Conservation (phyloP, 2,329 filamentous ascomycete species). For the Verticillium zaregamsianum region DNA sequence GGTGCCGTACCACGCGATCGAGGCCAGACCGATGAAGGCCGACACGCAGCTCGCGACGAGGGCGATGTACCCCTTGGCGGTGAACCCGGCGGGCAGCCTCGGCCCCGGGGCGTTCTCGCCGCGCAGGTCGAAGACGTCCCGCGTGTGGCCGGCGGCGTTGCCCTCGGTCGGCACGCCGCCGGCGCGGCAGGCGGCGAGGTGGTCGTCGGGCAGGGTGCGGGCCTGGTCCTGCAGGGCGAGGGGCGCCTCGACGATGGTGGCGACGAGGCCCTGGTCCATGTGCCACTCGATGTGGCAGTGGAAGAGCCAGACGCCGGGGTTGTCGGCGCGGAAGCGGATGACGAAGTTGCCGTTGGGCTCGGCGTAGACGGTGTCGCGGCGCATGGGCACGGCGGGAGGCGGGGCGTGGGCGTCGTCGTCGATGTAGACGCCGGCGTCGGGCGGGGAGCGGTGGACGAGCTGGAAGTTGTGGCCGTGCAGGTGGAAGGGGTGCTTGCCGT, state of each 20-base stretch:
- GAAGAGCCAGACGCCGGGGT: constrained; percentile 42
- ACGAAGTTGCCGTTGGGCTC: constrained; percentile 43
- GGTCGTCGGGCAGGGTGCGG: constrained; percentile 25
- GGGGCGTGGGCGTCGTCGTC: constrained; percentile 28
- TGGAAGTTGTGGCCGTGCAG: constrained; percentile 61
- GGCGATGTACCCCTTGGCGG: constrained; percentile 14
- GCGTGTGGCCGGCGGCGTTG: constrained; percentile 58
- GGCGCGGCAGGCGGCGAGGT: constrained; percentile 34
- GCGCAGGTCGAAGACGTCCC: constrained; percentile 44
- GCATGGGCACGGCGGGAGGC: constrained; percentile 35
- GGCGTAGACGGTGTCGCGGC: constrained; percentile 46
- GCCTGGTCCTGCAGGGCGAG: constrained; percentile 37
- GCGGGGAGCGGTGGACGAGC: constrained; percentile 26
- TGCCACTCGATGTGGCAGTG: constrained; percentile 56
- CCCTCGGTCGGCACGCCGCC: constrained; percentile 39
- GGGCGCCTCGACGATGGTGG: constrained; percentile 30
- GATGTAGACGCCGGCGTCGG: constrained; percentile 22
- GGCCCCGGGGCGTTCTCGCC: constrained; percentile 14
- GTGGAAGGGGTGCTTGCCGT: constrained; percentile 59
- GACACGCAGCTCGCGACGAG: constrained; percentile 12
- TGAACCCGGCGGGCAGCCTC: constrained; percentile 13
- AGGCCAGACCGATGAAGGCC: constrained; percentile 10
- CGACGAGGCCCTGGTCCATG: constrained; percentile 40
- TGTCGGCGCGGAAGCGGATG: constrained; percentile 39
- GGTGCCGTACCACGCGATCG: constrained; percentile 11